Conservation (phyloP, 768 basidiomycete genomes). For the Russula lepida region DNA sequence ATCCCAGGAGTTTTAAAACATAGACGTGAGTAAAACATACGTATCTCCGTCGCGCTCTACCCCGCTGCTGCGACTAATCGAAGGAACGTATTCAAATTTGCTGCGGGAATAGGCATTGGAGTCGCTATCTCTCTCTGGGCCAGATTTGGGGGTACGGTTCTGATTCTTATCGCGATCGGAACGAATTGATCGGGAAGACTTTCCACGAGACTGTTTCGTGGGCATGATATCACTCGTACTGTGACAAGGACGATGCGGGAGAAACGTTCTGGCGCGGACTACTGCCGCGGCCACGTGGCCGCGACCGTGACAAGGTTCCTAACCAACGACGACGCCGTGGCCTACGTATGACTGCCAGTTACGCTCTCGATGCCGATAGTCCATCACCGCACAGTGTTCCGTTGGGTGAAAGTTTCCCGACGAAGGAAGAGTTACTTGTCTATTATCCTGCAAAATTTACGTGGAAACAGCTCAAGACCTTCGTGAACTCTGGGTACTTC, state of each 20-base stretch:
- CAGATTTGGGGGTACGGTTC: not conserved
- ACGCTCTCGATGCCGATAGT: not conserved
- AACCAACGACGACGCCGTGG: not conserved
- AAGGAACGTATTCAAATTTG: constrained; percentile 46
- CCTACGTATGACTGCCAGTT: not conserved
- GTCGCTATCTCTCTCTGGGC: not conserved
- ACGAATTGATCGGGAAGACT: not conserved
- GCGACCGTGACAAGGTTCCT: not conserved
- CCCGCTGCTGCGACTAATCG: constrained; percentile 71
- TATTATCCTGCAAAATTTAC: constrained; percentile 73
- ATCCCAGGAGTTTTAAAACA: not conserved
- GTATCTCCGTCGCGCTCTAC: constrained; percentile 65
- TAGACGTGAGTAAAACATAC: constrained; percentile 36
- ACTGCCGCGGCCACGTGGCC: not conserved
- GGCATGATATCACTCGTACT: too few relatives aligned
- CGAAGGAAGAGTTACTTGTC: constrained; percentile 51
- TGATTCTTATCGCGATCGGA: not conserved
- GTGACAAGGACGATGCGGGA: not conserved
- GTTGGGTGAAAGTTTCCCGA: constrained; percentile 54
- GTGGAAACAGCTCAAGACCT: constrained; percentile 66
- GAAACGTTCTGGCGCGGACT: not conserved
- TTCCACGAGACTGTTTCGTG: not conserved
- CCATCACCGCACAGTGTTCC: constrained; percentile 27
- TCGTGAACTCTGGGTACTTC: constrained; percentile 67
- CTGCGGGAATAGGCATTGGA: not conserved